Evolutionary conservation across 371 early-diverging fungal genomes (phyloP), one percentile per base, ranked within the genome.

Genomic region (Cokeromyces recurvatus): DNA sequence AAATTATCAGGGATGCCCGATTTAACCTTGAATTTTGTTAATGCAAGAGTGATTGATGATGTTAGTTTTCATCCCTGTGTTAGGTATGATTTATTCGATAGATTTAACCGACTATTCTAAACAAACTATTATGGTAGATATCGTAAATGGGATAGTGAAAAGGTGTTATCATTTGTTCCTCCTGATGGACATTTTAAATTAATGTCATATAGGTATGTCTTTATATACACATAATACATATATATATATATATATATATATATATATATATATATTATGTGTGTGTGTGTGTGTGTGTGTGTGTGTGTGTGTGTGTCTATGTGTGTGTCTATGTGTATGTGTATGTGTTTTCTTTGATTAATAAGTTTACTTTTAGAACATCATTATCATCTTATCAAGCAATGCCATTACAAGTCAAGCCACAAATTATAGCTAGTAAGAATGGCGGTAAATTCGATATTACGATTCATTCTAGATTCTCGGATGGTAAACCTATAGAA

Each of bases 141-240:
- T 57, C 73, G 78, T 36, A 86, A 87, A 45, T 95, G 86, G 81
- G 87, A 90, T 43, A 72, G 77, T 29, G 91, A 93, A 43, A 78
- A 84, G 21, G 68, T 81, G 2, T 64, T 96, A 15, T 90, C 89
- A 2, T 96, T 94, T 78, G 82, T 94, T 3, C 97, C 97, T 14
- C 97, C 97, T 7, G 95, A 96, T 66, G 95, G 94, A 5, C 79
- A 79, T 29, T 94, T 93, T 63, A 90, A 85, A 46, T 77, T 94
- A 32, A 87, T 91, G 82, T 85, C 84, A 10, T 95, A 91, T 59
- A n/a, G n/a, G n/a, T n/a, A n/a, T n/a, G n/a, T n/a, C n/a, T n/a
- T n/a, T n/a, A n/a, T n/a, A n/a, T n/a, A n/a, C n/a, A n/a, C n/a
- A n/a, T n/a, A n/a, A n/a, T n/a, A n/a, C n/a, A n/a, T n/a, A n/a